Evolutionary conservation across 306 rosid species (phyloP).

Genomic region (Pterocarpus macrocarpus): DNA sequence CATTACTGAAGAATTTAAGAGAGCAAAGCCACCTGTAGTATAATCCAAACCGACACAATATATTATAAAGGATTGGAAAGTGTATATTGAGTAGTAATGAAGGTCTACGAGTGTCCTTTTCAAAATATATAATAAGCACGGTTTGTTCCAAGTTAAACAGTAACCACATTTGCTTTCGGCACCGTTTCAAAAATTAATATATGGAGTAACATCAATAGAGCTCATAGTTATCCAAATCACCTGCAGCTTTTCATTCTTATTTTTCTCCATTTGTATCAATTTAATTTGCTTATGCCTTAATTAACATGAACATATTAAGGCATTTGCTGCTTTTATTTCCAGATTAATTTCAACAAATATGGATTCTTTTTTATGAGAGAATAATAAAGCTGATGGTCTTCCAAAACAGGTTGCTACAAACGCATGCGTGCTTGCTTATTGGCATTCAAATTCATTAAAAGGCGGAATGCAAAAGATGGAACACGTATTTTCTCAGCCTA

Average conservation of each 20-base stretch:
- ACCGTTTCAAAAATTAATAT: neutral
- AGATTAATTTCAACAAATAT: neutral
- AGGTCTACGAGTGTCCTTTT: neutral
- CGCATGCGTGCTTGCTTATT: conserved; percentile 33
- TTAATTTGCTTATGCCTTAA: neutral
- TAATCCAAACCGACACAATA: conserved; percentile 27
- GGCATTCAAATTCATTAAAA: conserved; percentile 36
- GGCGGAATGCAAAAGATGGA: conserved; percentile 18
- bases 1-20: neutral
- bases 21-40: neutral
- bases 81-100: neutral
- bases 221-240: neutral
- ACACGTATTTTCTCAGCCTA: conserved; percentile 32
- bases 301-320: neutral
- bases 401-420: neutral
- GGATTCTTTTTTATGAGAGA: neutral
- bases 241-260: neutral
- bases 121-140: neutral
- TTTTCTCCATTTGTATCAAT: neutral
- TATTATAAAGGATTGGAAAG: neutral
- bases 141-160: neutral
- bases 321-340: neutral
- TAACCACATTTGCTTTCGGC: conserved; percentile 11
- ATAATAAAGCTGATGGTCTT: neutral
- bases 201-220: neutral